phyloP scores from a whole-genome alignment of 2,329 filamentous ascomycete species.

The Colletotrichum sp. region DNA sequence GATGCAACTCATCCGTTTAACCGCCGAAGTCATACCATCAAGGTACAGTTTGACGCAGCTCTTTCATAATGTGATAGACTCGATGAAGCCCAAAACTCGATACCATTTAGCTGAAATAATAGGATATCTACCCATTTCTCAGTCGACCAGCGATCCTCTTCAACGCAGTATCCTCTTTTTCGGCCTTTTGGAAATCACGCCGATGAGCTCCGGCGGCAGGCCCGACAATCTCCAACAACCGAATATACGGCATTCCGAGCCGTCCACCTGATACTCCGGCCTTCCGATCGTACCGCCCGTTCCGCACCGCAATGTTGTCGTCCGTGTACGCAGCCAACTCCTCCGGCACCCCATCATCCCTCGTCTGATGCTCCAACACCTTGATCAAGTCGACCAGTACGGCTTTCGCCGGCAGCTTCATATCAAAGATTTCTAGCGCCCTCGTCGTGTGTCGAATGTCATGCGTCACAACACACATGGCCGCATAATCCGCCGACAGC shows the following conservation, averaged over 20 bases:
- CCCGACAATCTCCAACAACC: neutral
- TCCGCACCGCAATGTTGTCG: neutral
- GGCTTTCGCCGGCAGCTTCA: neutral
- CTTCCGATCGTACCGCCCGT: neutral
- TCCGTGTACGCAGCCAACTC: neutral
- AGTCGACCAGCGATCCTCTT: neutral
- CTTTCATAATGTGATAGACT: neutral
- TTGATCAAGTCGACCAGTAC: slow-evolving; percentile 6
- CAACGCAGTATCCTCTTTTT: neutral
- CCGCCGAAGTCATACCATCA: neutral
- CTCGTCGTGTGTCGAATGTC: neutral
- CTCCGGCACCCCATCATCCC: neutral
- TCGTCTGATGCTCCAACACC: slow-evolving; percentile 9
- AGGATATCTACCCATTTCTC: neutral
- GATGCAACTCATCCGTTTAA: neutral
- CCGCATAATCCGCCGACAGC: neutral
- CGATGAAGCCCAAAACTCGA: rapidly evolving
- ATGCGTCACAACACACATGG: neutral
- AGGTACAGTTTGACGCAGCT: neutral
- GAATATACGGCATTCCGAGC: neutral
- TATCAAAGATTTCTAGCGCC: neutral
- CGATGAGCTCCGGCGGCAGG: neutral
- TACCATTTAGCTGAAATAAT: neutral
- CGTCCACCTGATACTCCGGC: neutral
- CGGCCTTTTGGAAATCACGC: neutral